These are phyloP conservation scores for Pleodorina starrii DNA, from an alignment of 139 green algal species.

Conservation along the genomic window DNA sequence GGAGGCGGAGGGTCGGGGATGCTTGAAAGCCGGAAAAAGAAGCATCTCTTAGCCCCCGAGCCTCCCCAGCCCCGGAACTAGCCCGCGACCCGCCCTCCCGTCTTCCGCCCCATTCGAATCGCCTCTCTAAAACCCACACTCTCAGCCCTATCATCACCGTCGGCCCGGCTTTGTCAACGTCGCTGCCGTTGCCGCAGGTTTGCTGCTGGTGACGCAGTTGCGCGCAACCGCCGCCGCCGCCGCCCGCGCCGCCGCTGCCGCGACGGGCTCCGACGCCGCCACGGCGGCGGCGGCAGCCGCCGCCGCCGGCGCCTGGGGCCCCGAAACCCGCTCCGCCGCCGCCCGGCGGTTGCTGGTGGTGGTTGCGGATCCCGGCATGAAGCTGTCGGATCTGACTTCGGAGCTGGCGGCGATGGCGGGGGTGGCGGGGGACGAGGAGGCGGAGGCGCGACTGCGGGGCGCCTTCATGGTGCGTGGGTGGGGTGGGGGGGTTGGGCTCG, in stretches of 20 bases:
- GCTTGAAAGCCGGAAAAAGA: no score
- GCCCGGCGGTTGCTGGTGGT: slow-evolving; percentile 72
- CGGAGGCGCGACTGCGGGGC: slow-evolving; percentile 37
- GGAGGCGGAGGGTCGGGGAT: no score
- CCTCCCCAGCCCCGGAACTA: no score
- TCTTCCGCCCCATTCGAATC: no score
- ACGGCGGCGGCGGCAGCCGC: not conserved
- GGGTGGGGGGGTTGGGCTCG: not conserved
- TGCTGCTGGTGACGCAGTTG: slow-evolving; percentile 76
- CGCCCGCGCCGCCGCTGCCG: not conserved
- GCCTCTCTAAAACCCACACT: no score
- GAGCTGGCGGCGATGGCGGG: slow-evolving; percentile 63
- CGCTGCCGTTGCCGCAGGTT: slow-evolving; percentile 40
- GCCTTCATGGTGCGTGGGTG: slow-evolving; percentile 38
- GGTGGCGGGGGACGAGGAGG: slow-evolving; percentile 21
- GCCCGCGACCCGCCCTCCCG: no score
- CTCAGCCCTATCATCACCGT: no score
- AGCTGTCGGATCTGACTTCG: slow-evolving; percentile 70
- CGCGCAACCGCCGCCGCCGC: not conserved
- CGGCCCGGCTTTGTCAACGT: no score
- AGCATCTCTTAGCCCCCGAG: no score
- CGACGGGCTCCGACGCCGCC: slow-evolving; percentile 1
- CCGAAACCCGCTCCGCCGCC: slow-evolving; percentile 34
- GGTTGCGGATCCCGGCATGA: slow-evolving; percentile 74
- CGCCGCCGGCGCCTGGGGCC: slow-evolving; percentile 30